phyloP scores from a whole-genome alignment of 345 rosid species.

The Psidium guajava region DNA sequence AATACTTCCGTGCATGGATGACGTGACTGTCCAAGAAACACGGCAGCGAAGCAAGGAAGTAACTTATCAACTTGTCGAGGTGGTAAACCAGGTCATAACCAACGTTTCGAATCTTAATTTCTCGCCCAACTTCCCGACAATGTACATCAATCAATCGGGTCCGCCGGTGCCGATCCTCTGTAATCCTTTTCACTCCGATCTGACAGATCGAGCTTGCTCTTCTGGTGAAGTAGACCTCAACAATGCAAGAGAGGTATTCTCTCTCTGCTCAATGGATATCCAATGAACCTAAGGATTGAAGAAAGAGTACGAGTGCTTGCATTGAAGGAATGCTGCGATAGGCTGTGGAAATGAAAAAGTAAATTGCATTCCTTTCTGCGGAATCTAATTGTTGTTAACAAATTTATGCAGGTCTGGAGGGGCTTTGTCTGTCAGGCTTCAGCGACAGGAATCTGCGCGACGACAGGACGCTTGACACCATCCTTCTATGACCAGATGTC shows the following conservation, averaged over 20 bases:
- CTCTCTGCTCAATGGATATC: neutral
- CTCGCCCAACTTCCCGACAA: slow-evolving; percentile 60
- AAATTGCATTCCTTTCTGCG: neutral
- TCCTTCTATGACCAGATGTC: slow-evolving; percentile 58
- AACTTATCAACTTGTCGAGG: slow-evolving; percentile 60
- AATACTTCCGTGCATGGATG: slow-evolving; percentile 80
- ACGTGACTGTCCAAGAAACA: slow-evolving; percentile 70
- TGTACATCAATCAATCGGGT: slow-evolving; percentile 92
- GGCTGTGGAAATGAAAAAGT: neutral
- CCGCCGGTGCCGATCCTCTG: slow-evolving; percentile 76
- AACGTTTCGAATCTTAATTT: slow-evolving; percentile 92
- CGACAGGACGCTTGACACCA: slow-evolving; percentile 74
- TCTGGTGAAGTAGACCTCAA: slow-evolving; percentile 56
- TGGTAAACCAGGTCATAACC: slow-evolving; percentile 76
- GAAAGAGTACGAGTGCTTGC: neutral
- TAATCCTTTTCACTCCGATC: slow-evolving; percentile 60
- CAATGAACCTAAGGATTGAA: neutral
- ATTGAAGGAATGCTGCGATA: neutral
- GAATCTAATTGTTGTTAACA: neutral
- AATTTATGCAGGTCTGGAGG: slow-evolving; percentile 54
- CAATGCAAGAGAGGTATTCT: slow-evolving; percentile 71
- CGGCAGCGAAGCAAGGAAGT: slow-evolving; percentile 56
- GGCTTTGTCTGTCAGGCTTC: slow-evolving; percentile 71
- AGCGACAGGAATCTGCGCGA: slow-evolving; percentile 43
- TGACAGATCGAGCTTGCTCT: slow-evolving; percentile 53